Evolutionary conservation across 768 basidiomycete species (phyloP), one percentile per base, ranked within the genome.

Genomic region (Boletus vermiculosoides): DNA sequence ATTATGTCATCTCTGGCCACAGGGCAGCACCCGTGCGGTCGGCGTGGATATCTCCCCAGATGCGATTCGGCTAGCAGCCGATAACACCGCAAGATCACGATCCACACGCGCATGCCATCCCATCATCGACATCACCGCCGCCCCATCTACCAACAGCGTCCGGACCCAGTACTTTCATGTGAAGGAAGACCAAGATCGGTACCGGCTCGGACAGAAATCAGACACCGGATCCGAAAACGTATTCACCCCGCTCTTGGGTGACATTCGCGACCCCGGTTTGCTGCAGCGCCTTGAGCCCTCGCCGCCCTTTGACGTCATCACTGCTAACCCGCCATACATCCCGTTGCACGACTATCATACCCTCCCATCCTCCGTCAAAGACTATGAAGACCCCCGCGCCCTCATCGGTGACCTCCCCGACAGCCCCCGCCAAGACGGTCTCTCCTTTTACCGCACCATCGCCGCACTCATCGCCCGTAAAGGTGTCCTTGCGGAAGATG

Each of bases 291-390:
- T 82, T 57, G 63, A 63, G 18, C 67, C 81, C 57, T 60, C 56
- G 48, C 77, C 71, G 3, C 83, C 87, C 2, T 90, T 86, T 73
- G 86, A 92, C 73, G 74, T 94, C 55, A 76, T 94, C 65, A 92
- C 92, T 12, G 83, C 87, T 16, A 95, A 94, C 73, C 90, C 90
- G 25, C 90, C 92, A 11, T 98, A 97, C 73, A 90, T 98, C 61
- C 78, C 93, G 37, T 78, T 71, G 59, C 62, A 72, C 39, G 86
- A 88, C 57, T 95, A 86, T 67, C 72, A 81, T 42, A 50, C 64
- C 23, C 80, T 98, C 34, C 81, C 87, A 9, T 57, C 66, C n/a
- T 86, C 85, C 47, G 94, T 98, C 52, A 81, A 74, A 50, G 77
- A 82, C 51, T 90, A 83, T 68, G 96, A 98, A 72, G 93, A 95